Base-by-base conservation (phyloP, 805 yeast genomes). In the Lipomyces sp. region DNA sequence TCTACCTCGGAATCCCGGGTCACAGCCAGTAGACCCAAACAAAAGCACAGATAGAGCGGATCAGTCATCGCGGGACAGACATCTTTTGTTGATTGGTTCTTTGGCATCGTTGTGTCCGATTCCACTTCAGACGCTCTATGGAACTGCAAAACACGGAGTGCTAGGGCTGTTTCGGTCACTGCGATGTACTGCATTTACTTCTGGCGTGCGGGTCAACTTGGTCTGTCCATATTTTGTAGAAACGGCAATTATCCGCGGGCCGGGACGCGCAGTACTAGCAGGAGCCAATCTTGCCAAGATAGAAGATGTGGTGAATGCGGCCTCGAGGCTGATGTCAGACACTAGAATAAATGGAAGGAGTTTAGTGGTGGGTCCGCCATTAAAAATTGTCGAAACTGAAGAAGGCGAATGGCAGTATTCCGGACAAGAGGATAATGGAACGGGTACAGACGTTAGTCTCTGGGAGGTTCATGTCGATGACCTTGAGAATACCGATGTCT, bases 221-320 rank as follows among this genome's bases (percentile, higher is more conserved):
- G 77, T 83, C 60, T 83, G 82, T 39, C 86, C 86, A 4, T 86
- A 86, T 2, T 83, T 79, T 64, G 79, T 83, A 66, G 72, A 72
- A n/a, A 83, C 86, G 2, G 81, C 81, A 60, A 80, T 83, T 83
- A 82, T 82, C 37, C 65, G 68, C 8, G 73, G 71, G 0, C 8
- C 5, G 11, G 56, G 56, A 1, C 33, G 56, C 15, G 18, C 18
- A 5, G n/a, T 53, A 53, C 11, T 53, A 13, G 33, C 56, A 13
- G 56, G 56, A 13, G 8, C 34, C 3, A 30, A 2, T 33, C 56
- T 53, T 15, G 56, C 34, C 33, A 13, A 53, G 18, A n/a, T 53
- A 53, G 56, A 53, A n/a, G 56, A 53, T 33, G 56, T 53, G 56
- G 56, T 53, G 10, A 30, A 53, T 13, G 56, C 56, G 33, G 56